These are phyloP conservation scores for Trichophyton schoenleinii DNA, from an alignment of 2,329 filamentous ascomycete genomes.

Conservation along the genomic window DNA sequence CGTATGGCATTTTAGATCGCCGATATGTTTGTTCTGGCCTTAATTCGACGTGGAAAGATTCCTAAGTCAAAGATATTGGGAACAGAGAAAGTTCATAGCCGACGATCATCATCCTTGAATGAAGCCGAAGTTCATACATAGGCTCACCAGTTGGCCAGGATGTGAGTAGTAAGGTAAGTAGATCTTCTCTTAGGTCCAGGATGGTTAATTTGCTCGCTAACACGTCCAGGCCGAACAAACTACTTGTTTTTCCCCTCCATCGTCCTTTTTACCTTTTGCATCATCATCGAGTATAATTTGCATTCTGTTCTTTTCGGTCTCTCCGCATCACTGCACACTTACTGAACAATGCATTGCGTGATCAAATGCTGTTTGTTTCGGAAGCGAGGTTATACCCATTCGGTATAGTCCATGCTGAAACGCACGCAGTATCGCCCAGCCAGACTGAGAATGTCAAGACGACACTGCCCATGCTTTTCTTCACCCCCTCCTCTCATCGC, in stretches of 20 bases:
- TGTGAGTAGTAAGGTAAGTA: not conserved
- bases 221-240: not conserved
- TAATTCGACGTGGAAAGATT: not conserved
- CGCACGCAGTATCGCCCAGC: not conserved
- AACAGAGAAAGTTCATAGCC: not conserved
- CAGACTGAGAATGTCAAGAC: not conserved
- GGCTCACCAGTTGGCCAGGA: not conserved
- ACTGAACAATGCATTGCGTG: not conserved
- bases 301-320: not conserved
- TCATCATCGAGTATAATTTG: not conserved
- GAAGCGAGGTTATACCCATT: conserved; percentile 1
- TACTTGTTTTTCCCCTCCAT: not conserved
- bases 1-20: not conserved
- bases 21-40: not conserved
- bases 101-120: not conserved
- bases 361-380: not conserved
- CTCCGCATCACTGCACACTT: not conserved
- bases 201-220: not conserved
- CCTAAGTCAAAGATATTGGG: not conserved
- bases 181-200: not conserved
- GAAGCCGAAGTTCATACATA: not conserved
- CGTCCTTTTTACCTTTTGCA: not conserved
- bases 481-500: not conserved
- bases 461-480: not conserved
- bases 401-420: not conserved